Conservation (phyloP, 129 eudicot genomes). For the Escallonia herrerae region DNA sequence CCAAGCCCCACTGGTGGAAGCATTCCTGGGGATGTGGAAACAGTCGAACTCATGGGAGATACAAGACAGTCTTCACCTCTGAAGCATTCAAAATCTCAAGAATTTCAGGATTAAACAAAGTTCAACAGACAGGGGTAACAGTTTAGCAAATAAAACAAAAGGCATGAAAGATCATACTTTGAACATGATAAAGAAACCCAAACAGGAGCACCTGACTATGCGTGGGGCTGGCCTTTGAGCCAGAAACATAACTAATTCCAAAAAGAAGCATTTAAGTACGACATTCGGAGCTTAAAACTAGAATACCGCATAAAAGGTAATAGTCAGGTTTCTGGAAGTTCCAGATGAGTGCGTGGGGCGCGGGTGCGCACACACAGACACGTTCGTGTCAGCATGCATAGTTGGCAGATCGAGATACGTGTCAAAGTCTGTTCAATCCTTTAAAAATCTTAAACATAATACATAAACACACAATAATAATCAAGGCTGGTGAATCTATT, state of each 20-base stretch:
- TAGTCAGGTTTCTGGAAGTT: background rate
- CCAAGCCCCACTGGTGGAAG: slow-evolving; percentile 34
- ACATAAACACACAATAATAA: too few relatives aligned
- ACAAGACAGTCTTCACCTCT: slow-evolving; percentile 20
- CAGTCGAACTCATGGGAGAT: slow-evolving; percentile 44
- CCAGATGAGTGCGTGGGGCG: too few relatives aligned
- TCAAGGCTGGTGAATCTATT: too few relatives aligned
- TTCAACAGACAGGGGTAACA: background rate
- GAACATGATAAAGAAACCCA: background rate
- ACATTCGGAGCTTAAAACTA: background rate
- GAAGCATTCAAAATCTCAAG: slow-evolving; percentile 22
- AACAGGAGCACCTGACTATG: background rate
- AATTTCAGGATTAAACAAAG: background rate
- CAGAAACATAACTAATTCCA: background rate
- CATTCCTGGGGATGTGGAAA: slow-evolving; percentile 42
- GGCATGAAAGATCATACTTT: background rate
- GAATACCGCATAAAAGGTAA: background rate
- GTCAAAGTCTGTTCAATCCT: too few relatives aligned
- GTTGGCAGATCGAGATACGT: too few relatives aligned
- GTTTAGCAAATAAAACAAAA: background rate
- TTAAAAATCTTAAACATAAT: too few relatives aligned
- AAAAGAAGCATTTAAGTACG: background rate
- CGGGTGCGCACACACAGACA: too few relatives aligned
- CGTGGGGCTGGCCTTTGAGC: background rate
- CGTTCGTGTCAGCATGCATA: too few relatives aligned